Conservation (phyloP, 2,329 filamentous ascomycete genomes). For the Lachnellula subtilissima region DNA sequence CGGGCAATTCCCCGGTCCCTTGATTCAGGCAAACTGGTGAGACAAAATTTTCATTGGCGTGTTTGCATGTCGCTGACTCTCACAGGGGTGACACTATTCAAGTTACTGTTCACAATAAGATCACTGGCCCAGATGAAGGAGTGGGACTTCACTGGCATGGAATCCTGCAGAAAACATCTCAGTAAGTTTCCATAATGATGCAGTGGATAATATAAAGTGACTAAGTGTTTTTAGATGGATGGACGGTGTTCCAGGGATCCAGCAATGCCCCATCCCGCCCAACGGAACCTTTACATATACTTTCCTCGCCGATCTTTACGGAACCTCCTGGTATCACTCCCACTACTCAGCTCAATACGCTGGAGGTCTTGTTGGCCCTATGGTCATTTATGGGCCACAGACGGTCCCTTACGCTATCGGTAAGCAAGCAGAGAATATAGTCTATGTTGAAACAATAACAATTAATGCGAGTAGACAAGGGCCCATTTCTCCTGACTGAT, state of each 20-base stretch:
- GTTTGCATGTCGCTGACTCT: not conserved
- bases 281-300: conserved; percentile 29
- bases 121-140: conserved; percentile 39
- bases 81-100: conserved; percentile 40
- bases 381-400: conserved; percentile 58
- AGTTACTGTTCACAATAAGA: conserved; percentile 65
- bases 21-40: conserved; percentile 34
- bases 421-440: not conserved
- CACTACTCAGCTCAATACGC: conserved; percentile 47
- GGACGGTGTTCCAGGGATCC: conserved; percentile 43
- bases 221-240: conserved; percentile 20
- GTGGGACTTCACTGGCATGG: conserved; percentile 43
- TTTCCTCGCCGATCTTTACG: conserved; percentile 34
- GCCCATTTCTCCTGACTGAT: conserved; percentile 39
- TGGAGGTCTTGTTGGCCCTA: conserved; percentile 54
- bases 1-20: conserved; percentile 31
- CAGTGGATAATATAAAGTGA: conserved; percentile 12
- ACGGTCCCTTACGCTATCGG: conserved; percentile 53
- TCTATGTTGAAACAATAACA: conserved; percentile 9
- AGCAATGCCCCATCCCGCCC: conserved; percentile 61
- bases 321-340: conserved; percentile 56
- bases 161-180: conserved; percentile 37
- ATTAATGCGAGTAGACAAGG: conserved; percentile 43
- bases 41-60: too few relatives aligned
- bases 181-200: conserved; percentile 1